Evolutionary conservation across 768 basidiomycete genomes (phyloP).

Genomic region (Galerina marginata): DNA sequence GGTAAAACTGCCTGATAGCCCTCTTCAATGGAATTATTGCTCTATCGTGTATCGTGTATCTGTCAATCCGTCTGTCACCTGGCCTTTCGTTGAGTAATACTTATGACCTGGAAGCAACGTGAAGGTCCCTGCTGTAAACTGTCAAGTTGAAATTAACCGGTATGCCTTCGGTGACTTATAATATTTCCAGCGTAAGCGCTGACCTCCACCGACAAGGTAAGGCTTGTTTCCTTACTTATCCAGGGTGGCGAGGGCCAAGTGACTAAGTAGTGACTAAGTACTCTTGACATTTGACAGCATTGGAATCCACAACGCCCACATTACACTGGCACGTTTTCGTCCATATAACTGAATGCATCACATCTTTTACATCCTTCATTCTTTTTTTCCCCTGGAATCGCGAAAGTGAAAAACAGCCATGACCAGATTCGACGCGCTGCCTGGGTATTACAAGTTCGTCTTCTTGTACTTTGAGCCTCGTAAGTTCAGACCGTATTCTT

Average conservation of each 20-base stretch:
- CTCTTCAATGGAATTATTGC: neutral
- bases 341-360: neutral
- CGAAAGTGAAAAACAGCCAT: slow-evolving; percentile 1
- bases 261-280: neutral
- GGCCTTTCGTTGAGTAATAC: neutral
- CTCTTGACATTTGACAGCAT: neutral
- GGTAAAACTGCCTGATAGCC: neutral
- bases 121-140: neutral
- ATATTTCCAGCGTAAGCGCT: neutral
- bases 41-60: neutral
- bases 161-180: slow-evolving; percentile 2
- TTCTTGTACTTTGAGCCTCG: slow-evolving; percentile 67
- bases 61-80: slow-evolving; percentile 2
- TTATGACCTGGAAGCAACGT: neutral
- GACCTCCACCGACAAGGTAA: slow-evolving; percentile 2
- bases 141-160: neutral
- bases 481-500: slow-evolving; percentile 22
- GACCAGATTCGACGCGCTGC: slow-evolving; percentile 53
- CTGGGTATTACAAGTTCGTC: slow-evolving; percentile 59
- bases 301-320: neutral
- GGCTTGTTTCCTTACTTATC: neutral
- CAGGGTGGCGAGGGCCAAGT: slow-evolving; percentile 8
- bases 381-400: neutral
- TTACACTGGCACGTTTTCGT: neutral
- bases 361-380: neutral